A percentile compares a stretch with the other conserved stretches of the same genome.
Evolutionary conservation across 2,329 filamentous ascomycete genomes (phyloP).

Genomic region (Colletotrichum australisinense): DNA sequence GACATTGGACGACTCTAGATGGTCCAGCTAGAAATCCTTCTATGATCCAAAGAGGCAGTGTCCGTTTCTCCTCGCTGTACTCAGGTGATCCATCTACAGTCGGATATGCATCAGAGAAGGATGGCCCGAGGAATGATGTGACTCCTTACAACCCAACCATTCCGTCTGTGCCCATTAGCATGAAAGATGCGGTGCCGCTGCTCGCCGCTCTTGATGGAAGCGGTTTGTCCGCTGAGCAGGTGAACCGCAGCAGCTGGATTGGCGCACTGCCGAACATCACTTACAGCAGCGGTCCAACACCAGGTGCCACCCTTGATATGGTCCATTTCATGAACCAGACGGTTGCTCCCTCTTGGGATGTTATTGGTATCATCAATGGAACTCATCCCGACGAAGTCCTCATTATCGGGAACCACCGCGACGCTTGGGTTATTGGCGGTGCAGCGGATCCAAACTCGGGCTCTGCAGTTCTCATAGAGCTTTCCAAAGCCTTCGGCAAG

Average conservation of each 20-base stretch:
- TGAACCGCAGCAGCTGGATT: constrained; percentile 21
- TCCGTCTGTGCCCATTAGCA: constrained; percentile 19
- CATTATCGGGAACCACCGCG: constrained; percentile 63
- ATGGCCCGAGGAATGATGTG: constrained; percentile 18
- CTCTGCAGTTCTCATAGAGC: constrained; percentile 59
- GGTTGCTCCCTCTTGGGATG: constrained; percentile 39
- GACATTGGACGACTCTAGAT: not conserved
- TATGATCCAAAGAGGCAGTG: constrained; percentile 29
- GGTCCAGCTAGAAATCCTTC: constrained; percentile 19
- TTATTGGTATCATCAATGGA: constrained; percentile 54
- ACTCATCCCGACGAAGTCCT: constrained; percentile 55
- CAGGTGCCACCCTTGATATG: constrained; percentile 21
- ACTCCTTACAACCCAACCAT: constrained; percentile 23
- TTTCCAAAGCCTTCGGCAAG: constrained; percentile 60
- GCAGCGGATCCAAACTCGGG: constrained; percentile 64
- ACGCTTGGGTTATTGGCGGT: constrained; percentile 65
- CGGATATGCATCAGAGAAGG: constrained; percentile 22
- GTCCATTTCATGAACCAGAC: constrained; percentile 29
- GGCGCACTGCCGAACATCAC: constrained; percentile 24
- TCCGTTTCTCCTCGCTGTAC: constrained; percentile 22
- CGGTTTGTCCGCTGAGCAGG: constrained; percentile 10
- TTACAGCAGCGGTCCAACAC: constrained; percentile 21
- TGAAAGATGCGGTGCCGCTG: constrained; percentile 17
- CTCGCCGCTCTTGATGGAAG: constrained; percentile 17
- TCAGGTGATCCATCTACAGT: constrained; percentile 22